Percentiles rank a stretch among this genome's conserved stretches.
Evolutionary conservation across 768 basidiomycete genomes (phyloP).

Genomic region (Serpula lacrymans): DNA sequence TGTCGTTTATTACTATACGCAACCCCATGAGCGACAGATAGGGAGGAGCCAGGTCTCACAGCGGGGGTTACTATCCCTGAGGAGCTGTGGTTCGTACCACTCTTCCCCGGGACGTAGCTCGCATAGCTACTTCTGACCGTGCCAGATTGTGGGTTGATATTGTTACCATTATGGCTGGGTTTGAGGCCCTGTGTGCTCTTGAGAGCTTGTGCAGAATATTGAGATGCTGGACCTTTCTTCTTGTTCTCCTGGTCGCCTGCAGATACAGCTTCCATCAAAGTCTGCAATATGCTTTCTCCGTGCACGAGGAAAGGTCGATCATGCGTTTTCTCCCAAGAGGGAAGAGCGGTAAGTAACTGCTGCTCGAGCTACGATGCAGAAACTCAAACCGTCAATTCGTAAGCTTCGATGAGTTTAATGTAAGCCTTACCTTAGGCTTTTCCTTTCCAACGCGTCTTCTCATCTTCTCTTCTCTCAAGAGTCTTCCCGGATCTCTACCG

Average conservation of each 20-base stretch:
- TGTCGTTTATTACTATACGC: constrained; percentile 65
- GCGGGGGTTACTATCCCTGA: constrained; percentile 54
- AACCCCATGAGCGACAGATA: constrained; percentile 39
- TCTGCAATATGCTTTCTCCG: constrained; percentile 75
- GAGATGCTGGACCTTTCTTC: constrained; percentile 41
- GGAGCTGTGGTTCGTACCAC: constrained; percentile 19
- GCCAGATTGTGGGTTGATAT: constrained; percentile 5
- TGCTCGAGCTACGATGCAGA: constrained; percentile 67
- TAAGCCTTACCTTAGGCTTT: constrained; percentile 89
- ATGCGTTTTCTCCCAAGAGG: constrained; percentile 80
- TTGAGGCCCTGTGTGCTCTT: constrained; percentile 17
- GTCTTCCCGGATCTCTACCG: constrained; percentile 74
- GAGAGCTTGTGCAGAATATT: constrained; percentile 27
- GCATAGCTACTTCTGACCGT: constrained; percentile 8
- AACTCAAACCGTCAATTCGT: constrained; percentile 1
- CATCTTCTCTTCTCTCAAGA: constrained; percentile 96
- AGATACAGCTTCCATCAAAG: constrained; percentile 70
- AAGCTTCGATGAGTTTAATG: not conserved
- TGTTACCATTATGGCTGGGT: constrained; percentile 25
- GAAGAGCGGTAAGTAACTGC: constrained; percentile 74
- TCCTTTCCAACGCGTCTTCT: constrained; percentile 89
- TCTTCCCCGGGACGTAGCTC: constrained; percentile 30
- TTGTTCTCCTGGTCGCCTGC: constrained; percentile 81
- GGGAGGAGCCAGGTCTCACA: constrained; percentile 43
- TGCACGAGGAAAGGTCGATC: constrained; percentile 78